Evolutionary conservation across 495 filamentous ascomycete species (phyloP), one percentile per base, ranked within the genome.

Genomic region (Aspergillus campestris): DNA sequence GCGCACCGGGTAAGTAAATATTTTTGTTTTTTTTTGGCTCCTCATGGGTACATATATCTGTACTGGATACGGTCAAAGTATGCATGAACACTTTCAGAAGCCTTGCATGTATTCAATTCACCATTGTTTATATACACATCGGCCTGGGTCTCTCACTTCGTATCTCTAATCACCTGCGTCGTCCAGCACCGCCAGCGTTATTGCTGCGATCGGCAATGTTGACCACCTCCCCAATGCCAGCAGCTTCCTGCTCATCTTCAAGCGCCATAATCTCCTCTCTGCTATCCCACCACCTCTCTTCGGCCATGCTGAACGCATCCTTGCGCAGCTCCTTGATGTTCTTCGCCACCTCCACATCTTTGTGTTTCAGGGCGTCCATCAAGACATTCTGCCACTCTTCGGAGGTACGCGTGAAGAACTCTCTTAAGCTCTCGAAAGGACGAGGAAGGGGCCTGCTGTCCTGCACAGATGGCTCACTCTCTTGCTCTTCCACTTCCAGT

Each of bases 281-380:
- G 60, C 86, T 90, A 71, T 95, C 92, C 92, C 92, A 98, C 92
- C 92, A 98, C 59, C 90, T 95, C 62, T 87, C 86, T 67, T 98
- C 92, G 34, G 88, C 88, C 45, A 83, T 71, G 51, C 86, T 80
- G 59, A 96, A 98, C 3, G 90, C 92, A 39, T 77, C 80, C 50
- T 89, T 85, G 56, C 90, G 86, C 47, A 96, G 74, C 69, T 96
- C 92, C 70, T 98, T 98, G 51, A 95, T 70, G 5, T 78, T 75
- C 63, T 86, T 85, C 33, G 66, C 67, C 2, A 59, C 49, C 7
- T 55, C 57, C 39, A 74, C 62, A 8, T 72, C 75, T 57, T 76
- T 81, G 65, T 74, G 75, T 52, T 75, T 77, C 30, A 84, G 52
- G 39, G 71, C 78, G 12, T 82, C 79, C 62, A 96, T 79, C 44